Conservation (phyloP, 495 filamentous ascomycete genomes). For the Terfezia boudieri region DNA sequence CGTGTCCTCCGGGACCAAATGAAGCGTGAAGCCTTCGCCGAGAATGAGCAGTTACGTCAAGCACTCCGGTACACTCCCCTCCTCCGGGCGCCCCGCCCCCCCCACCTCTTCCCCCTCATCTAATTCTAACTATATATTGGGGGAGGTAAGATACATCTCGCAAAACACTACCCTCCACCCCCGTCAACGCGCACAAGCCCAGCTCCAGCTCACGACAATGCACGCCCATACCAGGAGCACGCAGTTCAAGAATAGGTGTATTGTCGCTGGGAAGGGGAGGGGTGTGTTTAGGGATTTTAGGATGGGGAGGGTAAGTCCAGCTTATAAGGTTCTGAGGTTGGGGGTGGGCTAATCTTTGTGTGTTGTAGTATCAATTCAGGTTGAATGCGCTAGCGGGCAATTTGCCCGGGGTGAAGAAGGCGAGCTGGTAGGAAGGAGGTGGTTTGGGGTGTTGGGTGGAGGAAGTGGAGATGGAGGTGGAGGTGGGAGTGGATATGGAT, state of each 20-base stretch:
- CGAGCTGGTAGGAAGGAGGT: constrained; percentile 51
- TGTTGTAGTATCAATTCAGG: constrained; percentile 68
- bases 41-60: constrained; percentile 63
- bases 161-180: constrained; percentile 71
- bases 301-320: constrained; percentile 54
- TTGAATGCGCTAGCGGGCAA: constrained; percentile 71
- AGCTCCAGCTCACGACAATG: constrained; percentile 84
- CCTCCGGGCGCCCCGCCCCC: background rate
- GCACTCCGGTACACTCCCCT: constrained; percentile 38
- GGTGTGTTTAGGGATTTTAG: constrained; percentile 79
- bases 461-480: background rate
- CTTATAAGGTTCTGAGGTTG: background rate
- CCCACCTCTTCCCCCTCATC: background rate
- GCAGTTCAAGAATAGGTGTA: constrained; percentile 81
- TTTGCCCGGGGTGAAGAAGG: constrained; percentile 83
- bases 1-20: constrained; percentile 75
- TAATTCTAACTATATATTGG: background rate
- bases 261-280: constrained; percentile 63
- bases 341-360: constrained; percentile 14
- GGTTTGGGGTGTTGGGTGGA: background rate
- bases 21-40: constrained; percentile 77
- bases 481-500: background rate
- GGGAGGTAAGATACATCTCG: constrained; percentile 40
- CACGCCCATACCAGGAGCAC: constrained; percentile 80
- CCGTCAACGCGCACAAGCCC: constrained; percentile 65